Conservation (phyloP, 306 rosid species). For the Abrus pulchellus region DNA sequence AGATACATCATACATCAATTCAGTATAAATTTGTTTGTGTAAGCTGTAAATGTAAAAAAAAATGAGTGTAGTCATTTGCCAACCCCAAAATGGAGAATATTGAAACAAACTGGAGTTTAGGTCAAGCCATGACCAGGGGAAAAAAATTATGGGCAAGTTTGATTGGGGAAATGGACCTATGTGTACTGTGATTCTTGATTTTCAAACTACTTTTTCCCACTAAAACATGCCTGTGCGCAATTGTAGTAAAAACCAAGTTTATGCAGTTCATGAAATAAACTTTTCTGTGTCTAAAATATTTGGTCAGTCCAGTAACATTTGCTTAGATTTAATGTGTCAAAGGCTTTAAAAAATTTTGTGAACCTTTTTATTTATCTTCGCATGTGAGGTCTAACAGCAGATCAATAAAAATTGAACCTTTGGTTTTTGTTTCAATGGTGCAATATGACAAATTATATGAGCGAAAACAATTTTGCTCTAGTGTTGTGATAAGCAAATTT, state of each 20-base stretch:
- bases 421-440: slow-evolving; percentile 13
- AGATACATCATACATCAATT: slow-evolving; percentile 16
- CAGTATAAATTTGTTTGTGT: slow-evolving; percentile 15
- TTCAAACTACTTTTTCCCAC: slow-evolving; percentile 14
- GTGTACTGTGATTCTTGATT: not conserved
- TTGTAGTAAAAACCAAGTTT: slow-evolving; percentile 5
- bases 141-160: not conserved
- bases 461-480: not conserved
- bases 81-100: slow-evolving; percentile 21
- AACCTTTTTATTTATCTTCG: not conserved
- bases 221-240: slow-evolving; percentile 9
- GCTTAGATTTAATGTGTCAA: slow-evolving; percentile 9
- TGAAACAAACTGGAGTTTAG: slow-evolving; percentile 22
- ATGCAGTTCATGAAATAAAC: slow-evolving; percentile 7
- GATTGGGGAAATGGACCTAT: slow-evolving; percentile 23
- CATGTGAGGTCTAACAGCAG: not conserved
- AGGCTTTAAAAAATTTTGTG: not conserved
- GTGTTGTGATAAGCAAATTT: not conserved
- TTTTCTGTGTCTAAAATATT: slow-evolving; percentile 18
- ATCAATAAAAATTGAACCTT: not conserved
- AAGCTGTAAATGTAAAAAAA: not conserved
- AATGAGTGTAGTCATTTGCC: not conserved
- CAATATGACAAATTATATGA: slow-evolving; percentile 3
- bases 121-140: not conserved
- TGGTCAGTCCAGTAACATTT: not conserved